Percentiles rank a stretch among this genome's conserved stretches.
These are phyloP conservation scores for Priceomyces haplophilus DNA, from an alignment of 805 yeast genomes.

Conservation along the genomic window DNA sequence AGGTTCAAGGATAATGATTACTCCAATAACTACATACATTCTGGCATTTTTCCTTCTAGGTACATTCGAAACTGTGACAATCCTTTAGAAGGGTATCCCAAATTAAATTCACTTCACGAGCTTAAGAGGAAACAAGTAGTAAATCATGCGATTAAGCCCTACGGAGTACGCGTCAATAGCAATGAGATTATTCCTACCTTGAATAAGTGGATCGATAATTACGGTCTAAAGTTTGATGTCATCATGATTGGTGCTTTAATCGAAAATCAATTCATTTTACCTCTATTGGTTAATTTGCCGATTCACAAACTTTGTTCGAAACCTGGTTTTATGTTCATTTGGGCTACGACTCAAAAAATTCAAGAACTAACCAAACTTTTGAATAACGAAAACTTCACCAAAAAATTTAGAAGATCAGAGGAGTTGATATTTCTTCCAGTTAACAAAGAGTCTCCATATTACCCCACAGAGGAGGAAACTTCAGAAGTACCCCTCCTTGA, in stretches of 20 bases:
- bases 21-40: conserved; percentile 63
- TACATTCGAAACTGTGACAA: conserved; percentile 63
- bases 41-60: conserved; percentile 58
- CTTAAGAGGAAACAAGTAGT: conserved; percentile 60
- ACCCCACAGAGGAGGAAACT: conserved; percentile 49
- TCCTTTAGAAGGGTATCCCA: conserved; percentile 84
- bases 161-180: conserved; percentile 56
- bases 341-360: conserved; percentile 80
- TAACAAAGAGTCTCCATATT: conserved; percentile 61
- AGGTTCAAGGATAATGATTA: conserved; percentile 60
- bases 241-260: conserved; percentile 87
- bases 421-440: conserved; percentile 80
- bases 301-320: conserved; percentile 70
- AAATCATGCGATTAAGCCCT: conserved; percentile 56
- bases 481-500: conserved; percentile 43
- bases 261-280: conserved; percentile 66
- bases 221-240: conserved; percentile 73
- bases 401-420: conserved; percentile 80
- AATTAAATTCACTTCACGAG: conserved; percentile 62
- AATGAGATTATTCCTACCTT: conserved; percentile 56
- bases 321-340: conserved; percentile 82
- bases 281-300: conserved; percentile 63
- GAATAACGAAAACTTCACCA: conserved; percentile 48
- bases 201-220: conserved; percentile 57
- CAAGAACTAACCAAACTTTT: conserved; percentile 56